Evolutionary conservation across 129 eudicot species (phyloP), one percentile per base, ranked within the genome.

Genomic region (Mikania micrantha): DNA sequence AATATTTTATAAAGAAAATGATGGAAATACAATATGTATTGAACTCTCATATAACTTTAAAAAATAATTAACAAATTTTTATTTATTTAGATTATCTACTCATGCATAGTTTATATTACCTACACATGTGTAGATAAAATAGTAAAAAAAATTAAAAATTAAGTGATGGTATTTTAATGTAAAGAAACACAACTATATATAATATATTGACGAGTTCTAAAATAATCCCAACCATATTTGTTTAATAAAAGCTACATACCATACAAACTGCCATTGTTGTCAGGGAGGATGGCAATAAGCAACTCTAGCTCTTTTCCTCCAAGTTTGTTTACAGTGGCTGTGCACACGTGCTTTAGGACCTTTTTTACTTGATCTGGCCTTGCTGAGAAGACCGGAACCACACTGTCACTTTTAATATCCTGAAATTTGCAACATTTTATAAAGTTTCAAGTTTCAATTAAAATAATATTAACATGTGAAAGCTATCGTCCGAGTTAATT

Each of bases 321-420:
- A 16, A 75, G 85, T 70, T 75, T 82, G 45, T 71, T 79, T 47
- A 80, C 57, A n/a, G 88, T 78, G 12, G 84, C 67, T 50, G 74
- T 80, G 57, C 48, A 85, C 7, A 80, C 83, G 48, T 85, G 66
- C 35, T 78, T 85, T 16, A 88, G 39, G 41, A 81, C 95, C 77
- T 83, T 88, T 80, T 88, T 85, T 36, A 82, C 95, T 20, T 88
- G 91, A 66, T 88, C 91, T 31, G 95, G 95, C 52, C 86, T 75
- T 53, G 91, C 83, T 21, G 84, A 80, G 62, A 77, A 58, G 31
- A 83, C 74, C 5, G 95, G 91, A 48, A 82, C 84, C 39, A 88
- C 83, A 9, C 86, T 82, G 3, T 88, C 95, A 12, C 71, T 75
- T 73, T 88, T 88, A 50, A 88, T 72, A 60, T 85, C 85, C 95